phyloP scores from a whole-genome alignment of 441 rosid species.

The Erodium trifolium region DNA sequence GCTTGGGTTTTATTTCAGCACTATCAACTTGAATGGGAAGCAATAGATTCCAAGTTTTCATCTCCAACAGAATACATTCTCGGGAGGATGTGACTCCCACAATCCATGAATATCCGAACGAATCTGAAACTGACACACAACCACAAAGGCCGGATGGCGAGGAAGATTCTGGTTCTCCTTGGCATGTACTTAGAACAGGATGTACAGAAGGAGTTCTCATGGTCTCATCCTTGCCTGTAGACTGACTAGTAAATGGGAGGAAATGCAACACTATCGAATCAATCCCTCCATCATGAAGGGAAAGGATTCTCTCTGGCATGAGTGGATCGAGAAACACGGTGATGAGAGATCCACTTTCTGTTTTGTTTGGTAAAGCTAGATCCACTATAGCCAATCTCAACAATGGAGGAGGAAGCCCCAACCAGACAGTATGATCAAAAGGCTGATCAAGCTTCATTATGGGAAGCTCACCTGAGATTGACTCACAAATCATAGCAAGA shows the following conservation, averaged over 20 bases:
- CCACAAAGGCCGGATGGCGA: slow-evolving; percentile 51
- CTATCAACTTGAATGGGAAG: slow-evolving; percentile 52
- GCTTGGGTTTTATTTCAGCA: slow-evolving; percentile 27
- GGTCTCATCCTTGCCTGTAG: slow-evolving; percentile 59
- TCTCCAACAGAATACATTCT: slow-evolving; percentile 80
- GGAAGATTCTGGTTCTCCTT: slow-evolving; percentile 35
- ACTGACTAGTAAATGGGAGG: slow-evolving; percentile 89
- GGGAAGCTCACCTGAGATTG: slow-evolving; percentile 36
- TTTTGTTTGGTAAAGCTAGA: slow-evolving; percentile 65
- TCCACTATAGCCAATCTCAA: slow-evolving; percentile 86
- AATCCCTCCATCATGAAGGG: slow-evolving; percentile 72
- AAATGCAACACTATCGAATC: slow-evolving; percentile 84
- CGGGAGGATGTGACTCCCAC: slow-evolving; percentile 50
- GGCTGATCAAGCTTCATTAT: slow-evolving; percentile 47
- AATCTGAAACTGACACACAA: slow-evolving; percentile 61
- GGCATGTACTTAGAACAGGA: slow-evolving; percentile 82
- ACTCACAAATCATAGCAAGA: slow-evolving; percentile 89
- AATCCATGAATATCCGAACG: slow-evolving; percentile 87
- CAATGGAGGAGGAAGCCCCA: slow-evolving; percentile 83
- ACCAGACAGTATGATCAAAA: slow-evolving; percentile 64
- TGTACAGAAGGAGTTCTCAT: slow-evolving; percentile 71
- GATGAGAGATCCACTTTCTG: slow-evolving; percentile 38
- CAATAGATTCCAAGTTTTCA: slow-evolving; percentile 73
- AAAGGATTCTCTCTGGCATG: slow-evolving; percentile 71
- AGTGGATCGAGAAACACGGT: slow-evolving; percentile 60